These are phyloP conservation scores for Blastobotrys persicus DNA, from an alignment of 1,139 yeast genomes.

Conservation along the genomic window DNA sequence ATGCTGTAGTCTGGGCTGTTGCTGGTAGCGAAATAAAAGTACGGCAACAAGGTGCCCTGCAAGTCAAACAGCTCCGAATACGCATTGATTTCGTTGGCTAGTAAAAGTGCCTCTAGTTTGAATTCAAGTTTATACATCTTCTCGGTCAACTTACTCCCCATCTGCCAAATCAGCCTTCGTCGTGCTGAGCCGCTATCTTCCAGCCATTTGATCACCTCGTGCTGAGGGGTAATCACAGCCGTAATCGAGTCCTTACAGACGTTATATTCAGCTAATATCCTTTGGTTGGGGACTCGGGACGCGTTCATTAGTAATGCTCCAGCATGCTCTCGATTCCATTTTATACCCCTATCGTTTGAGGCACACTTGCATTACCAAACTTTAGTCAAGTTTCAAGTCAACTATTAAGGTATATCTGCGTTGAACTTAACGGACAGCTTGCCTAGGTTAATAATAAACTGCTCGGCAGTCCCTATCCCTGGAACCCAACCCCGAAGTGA, in stretches of 20 bases:
- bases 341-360: neutral
- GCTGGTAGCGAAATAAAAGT: constrained; percentile 5
- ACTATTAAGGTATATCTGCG: too few relatives aligned
- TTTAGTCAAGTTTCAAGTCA: neutral
- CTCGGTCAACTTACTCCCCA: constrained; percentile 2
- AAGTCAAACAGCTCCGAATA: constrained; percentile 6
- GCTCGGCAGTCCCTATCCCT: too few relatives aligned
- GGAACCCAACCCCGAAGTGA: too few relatives aligned
- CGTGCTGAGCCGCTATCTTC: neutral
- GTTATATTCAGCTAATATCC: constrained; percentile 1
- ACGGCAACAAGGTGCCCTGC: neutral
- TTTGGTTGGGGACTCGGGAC: neutral
- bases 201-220: neutral
- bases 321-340: neutral
- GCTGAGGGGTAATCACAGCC: constrained; percentile 5
- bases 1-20: neutral
- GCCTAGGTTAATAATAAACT: too few relatives aligned
- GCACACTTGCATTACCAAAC: neutral
- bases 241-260: neutral
- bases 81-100: constrained; percentile 5
- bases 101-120: neutral
- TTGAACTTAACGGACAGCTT: too few relatives aligned
- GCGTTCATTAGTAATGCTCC: neutral
- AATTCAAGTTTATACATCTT: constrained; percentile 4
- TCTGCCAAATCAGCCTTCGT: neutral